A percentile compares a stretch with the other conserved stretches of the same genome.
Evolutionary conservation across 179 eudicot genomes (phyloP).

Genomic region (Drosera spatulata): DNA sequence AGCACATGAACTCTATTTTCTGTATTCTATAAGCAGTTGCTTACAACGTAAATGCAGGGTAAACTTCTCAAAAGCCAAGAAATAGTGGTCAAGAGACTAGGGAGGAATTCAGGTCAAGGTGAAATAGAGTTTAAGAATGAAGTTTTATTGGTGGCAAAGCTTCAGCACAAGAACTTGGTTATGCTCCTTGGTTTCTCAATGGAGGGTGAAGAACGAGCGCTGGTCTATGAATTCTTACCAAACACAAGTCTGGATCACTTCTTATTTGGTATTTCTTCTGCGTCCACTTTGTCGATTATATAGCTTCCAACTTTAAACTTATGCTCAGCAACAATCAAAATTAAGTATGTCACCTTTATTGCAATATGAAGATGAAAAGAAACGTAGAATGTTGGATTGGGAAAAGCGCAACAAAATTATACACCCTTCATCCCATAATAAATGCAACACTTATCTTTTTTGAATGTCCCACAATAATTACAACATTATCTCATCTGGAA

Average conservation of each 20-base stretch:
- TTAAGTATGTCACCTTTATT: too few relatives aligned
- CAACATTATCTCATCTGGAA: too few relatives aligned
- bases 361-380: slow-evolving; percentile 14
- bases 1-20: too few relatives aligned
- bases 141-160: slow-evolving; percentile 37
- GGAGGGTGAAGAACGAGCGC: slow-evolving; percentile 36
- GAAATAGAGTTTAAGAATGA: slow-evolving; percentile 43
- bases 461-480: too few relatives aligned
- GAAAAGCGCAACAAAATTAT: slow-evolving; percentile 24
- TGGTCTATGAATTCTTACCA: slow-evolving; percentile 50
- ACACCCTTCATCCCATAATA: too few relatives aligned
- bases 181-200: slow-evolving; percentile 36
- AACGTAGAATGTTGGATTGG: slow-evolving; percentile 18
- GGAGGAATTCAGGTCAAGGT: slow-evolving; percentile 41
- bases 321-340: too few relatives aligned
- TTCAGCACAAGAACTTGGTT: slow-evolving; percentile 48
- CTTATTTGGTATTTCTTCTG: slow-evolving; percentile 57
- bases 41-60: slow-evolving; percentile 39
- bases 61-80: slow-evolving; percentile 27
- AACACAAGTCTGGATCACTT: slow-evolving; percentile 43
- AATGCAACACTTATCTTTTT: too few relatives aligned
- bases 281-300: too few relatives aligned
- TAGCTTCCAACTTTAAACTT: too few relatives aligned
- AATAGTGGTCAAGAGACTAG: slow-evolving; percentile 60
- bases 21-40: too few relatives aligned